Base-by-base conservation (phyloP, 2,329 filamentous ascomycete species). In the Arthrobotrys sphaeroides region DNA sequence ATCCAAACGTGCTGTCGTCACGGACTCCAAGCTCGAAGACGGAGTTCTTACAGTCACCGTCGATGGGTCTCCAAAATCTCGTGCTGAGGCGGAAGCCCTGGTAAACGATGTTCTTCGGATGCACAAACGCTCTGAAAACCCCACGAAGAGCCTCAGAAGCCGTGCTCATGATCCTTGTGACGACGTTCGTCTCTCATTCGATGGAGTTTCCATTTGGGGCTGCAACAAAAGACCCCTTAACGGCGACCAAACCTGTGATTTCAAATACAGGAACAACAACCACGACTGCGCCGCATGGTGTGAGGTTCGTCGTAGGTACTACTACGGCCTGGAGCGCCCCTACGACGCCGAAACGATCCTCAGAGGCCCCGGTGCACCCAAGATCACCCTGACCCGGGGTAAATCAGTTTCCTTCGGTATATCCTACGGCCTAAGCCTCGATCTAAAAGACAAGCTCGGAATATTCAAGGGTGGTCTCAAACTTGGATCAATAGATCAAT, bases 231-330 rank as follows among this genome's bases (percentile, higher is more conserved):
- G 38, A 9, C 61, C 45, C 2, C 28, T 66, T 5, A 36, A 31
- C 16, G 18, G 26, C 3, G 43, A 51, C 16, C 43, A 45, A 9
- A 33, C 22, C 22, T 66, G 61, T 22, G 43, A 49, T 9, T 66
- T 53, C 24, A 49, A 33, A 53, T 51, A 40, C 31, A 38, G n/a
- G 9, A 55, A 66, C 13, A 53, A 67, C 28, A 55, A 55, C 31
- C 49, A 16, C 31, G 49, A 55, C 6, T 55, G 49, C 9, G 49
- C 49, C 9, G 24, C 57, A 16, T 61, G 57, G 57, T 61, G 57
- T 7, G 57, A 61, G 22, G 57, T 61, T n/a, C 57, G 57, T 2
- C 57, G 57, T 31, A 31, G 57, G 10, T 61, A 45, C 40, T 61
- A 45, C 20, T 51, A 47, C 13, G 62, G 49, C 36, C 5, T 45